These are phyloP conservation scores for Cudoniella acicularis DNA, from an alignment of 495 filamentous ascomycete genomes.

Conservation along the genomic window DNA sequence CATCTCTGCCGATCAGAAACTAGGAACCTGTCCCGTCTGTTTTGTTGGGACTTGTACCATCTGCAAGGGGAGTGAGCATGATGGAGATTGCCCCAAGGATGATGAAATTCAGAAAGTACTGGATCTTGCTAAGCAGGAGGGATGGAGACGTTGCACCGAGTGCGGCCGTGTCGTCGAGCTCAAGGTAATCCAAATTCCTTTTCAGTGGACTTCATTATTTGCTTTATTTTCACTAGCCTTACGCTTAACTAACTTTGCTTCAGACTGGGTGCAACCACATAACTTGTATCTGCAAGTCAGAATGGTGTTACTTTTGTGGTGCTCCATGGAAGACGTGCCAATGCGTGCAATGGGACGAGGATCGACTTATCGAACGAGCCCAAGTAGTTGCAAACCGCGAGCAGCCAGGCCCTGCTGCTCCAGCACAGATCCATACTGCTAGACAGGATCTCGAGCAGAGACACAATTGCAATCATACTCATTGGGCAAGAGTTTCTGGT, in stretches of 20 bases:
- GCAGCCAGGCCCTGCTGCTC: neutral
- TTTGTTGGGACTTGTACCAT: slow-evolving; percentile 30
- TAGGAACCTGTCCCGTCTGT: slow-evolving; percentile 33
- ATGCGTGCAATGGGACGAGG: slow-evolving; percentile 37
- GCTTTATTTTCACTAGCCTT: too few relatives aligned
- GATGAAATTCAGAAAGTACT: neutral
- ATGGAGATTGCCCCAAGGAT: neutral
- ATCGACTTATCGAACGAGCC: neutral
- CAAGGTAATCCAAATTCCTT: too few relatives aligned
- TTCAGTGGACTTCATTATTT: too few relatives aligned
- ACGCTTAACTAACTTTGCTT: neutral
- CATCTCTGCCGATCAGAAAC: neutral
- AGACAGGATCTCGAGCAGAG: neutral
- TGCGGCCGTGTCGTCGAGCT: neutral
- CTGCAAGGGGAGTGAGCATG: slow-evolving; percentile 31
- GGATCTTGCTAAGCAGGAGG: neutral
- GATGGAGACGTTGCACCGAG: slow-evolving; percentile 12
- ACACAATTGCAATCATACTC: neutral
- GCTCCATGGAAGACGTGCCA: slow-evolving; percentile 43
- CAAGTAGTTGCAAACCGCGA: neutral
- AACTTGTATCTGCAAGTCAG: slow-evolving; percentile 44
- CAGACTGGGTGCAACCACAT: neutral
- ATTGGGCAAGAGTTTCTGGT: neutral
- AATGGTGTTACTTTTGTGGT: slow-evolving; percentile 56
- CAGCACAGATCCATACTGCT: neutral